Evolutionary conservation across 495 filamentous ascomycete genomes (phyloP).

Genomic region (Daldinia concentrica): DNA sequence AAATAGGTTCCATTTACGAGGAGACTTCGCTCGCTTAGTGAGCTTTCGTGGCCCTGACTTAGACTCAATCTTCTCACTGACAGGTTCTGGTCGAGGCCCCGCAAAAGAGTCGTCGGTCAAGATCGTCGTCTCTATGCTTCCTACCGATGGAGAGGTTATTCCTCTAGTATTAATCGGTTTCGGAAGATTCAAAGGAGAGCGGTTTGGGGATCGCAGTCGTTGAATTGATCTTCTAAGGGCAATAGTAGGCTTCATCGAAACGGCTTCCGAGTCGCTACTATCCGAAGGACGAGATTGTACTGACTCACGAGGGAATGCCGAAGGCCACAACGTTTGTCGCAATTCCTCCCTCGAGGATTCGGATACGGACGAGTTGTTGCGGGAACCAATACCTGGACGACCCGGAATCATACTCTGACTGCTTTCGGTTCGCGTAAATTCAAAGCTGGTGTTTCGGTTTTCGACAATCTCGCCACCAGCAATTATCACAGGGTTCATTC

Average conservation of each 20-base stretch:
- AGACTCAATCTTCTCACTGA: constrained; percentile 26
- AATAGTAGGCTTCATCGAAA: constrained; percentile 55
- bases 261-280: constrained; percentile 60
- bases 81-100: constrained; percentile 41
- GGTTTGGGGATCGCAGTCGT: constrained; percentile 52
- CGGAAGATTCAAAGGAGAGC: constrained; percentile 51
- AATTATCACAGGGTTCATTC: constrained; percentile 88
- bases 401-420: constrained; percentile 63
- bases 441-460: constrained; percentile 63
- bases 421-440: constrained; percentile 69
- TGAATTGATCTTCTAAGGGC: constrained; percentile 64
- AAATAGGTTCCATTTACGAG: constrained; percentile 85
- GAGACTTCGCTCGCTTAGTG: constrained; percentile 66
- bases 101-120: constrained; percentile 61
- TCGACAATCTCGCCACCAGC: constrained; percentile 74
- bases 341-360: constrained; percentile 51
- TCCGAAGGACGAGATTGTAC: constrained; percentile 56
- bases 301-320: constrained; percentile 55
- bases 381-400: constrained; percentile 63
- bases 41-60: constrained; percentile 57
- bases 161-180: constrained; percentile 55
- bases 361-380: constrained; percentile 53
- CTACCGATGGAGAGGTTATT: constrained; percentile 55
- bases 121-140: constrained; percentile 60
- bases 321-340: constrained; percentile 61